Percentiles rank a stretch among this genome's conserved stretches.
phyloP scores from a whole-genome alignment of 2,329 filamentous ascomycete species.

The Madurella mycetomatis region DNA sequence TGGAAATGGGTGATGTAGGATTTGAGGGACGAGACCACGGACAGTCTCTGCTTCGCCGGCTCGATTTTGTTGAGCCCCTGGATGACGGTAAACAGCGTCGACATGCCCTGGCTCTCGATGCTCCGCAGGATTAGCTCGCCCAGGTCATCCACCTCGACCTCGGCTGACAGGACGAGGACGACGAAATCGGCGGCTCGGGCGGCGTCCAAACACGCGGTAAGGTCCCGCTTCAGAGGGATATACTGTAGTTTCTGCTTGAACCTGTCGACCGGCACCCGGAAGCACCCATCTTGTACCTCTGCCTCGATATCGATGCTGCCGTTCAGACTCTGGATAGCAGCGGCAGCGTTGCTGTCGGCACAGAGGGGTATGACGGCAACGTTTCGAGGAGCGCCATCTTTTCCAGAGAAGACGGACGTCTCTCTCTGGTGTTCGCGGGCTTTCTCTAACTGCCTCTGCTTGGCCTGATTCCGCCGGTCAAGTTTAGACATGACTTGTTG shows the following conservation, averaged over 20 bases:
- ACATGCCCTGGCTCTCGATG: slow-evolving; percentile 90
- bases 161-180: slow-evolving; percentile 75
- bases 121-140: slow-evolving; percentile 82
- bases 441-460: slow-evolving; percentile 81
- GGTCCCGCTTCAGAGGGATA: slow-evolving; percentile 66
- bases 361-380: slow-evolving; percentile 86
- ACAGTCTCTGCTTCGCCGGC: slow-evolving; percentile 69
- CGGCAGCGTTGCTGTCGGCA: slow-evolving; percentile 61
- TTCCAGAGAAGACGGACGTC: slow-evolving; percentile 76
- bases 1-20: slow-evolving; percentile 95
- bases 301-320: slow-evolving; percentile 72
- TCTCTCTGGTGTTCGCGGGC: slow-evolving; percentile 77
- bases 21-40: slow-evolving; percentile 77
- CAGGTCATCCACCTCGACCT: slow-evolving; percentile 75
- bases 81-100: slow-evolving; percentile 82
- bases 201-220: slow-evolving; percentile 76
- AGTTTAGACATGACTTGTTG: slow-evolving; percentile 98
- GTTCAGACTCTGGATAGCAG: slow-evolving; percentile 68
- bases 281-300: slow-evolving; percentile 52
- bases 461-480: slow-evolving; percentile 89
- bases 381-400: slow-evolving; percentile 80
- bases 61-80: slow-evolving; percentile 75
- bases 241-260: slow-evolving; percentile 96
- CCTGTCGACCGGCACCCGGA: slow-evolving; percentile 70
- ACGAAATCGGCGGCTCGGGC: slow-evolving; percentile 89